Base-by-base conservation (phyloP, 306 rosid species). In the Arachis stenosperma region DNA sequence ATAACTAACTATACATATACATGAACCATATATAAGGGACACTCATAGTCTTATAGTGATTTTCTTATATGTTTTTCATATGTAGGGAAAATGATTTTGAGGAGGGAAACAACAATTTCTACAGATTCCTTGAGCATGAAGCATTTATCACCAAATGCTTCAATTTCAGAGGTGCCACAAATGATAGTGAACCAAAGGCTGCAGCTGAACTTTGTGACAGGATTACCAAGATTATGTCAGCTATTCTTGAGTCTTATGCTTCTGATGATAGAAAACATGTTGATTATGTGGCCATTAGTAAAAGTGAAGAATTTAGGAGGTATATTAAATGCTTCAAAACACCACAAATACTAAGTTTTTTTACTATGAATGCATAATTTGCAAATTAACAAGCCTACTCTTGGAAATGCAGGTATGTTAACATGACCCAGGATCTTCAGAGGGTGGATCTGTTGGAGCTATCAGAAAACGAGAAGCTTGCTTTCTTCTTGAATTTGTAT, bases 241-340 rank as follows among this genome's bases (percentile, higher is more conserved):
- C 97, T 64, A 86, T 91, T 56, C 92, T 94, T n/a, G 98, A 94
- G 81, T 86, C 97, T 36, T 91, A 89, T 75, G 92, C 97, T 67
- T 89, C 96, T 65, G 87, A 85, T 27, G 93, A 94, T 61, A 79
- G 89, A 48, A 68, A 52, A 55, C 87, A 63, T 72, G 79, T 94
- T 42, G 95, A 94, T 84, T 94, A 91, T 81, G 67, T 58, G 7
- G 86, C 86, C 83, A 88, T 91, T 48, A 82, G 92, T 86, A 91
- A 86, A 84, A 94, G 97, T 1, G 97, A 94, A 78, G 98, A 94
- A 70, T 94, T 94, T 67, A 83, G 98, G 51, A 94, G 98, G 98
- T 89, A 78, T 29, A 67, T 10, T 37, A 61, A 10, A 47, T 8
- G 37, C 0, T 33, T 4, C 37, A 33, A 33, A 33, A 33, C 37